Base-by-base conservation (phyloP, 2,329 filamentous ascomycete genomes). In the Lithohypha guttulata region DNA sequence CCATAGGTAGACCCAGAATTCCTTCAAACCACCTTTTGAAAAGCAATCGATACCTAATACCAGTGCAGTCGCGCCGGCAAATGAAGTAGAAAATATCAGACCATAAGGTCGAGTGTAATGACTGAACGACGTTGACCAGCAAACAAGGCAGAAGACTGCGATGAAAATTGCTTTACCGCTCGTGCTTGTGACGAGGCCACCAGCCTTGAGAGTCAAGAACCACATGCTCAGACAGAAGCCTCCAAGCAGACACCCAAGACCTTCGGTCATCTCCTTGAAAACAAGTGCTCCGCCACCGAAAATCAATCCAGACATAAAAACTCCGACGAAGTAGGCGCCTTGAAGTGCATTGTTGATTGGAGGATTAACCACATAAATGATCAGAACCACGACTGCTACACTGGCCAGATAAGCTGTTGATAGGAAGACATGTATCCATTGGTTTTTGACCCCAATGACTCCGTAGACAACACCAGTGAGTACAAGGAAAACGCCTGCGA, bases 1-100 rank as follows among this genome's bases (percentile, higher is more conserved):
- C 89, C 89, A 96, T 25, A 93, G 70, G 57, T 93, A 96, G 4
- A 84, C 72, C 89, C 89, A 96, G 51, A 95, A 95, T 58, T 96
- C 89, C 59, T 94, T 95, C 51, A 93, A 65, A 0, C 89, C 89
- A n/a, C 86, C 85, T 46, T 77, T 70, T 53, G 79, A 89, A 52
- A 89, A 93, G 59, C 85, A 93, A 57, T 96, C 89, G 42, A 96
- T 82, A 2, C 89, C 89, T 2, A 96, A 61, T 10, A 93, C 73
- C 1, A 81, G 69, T 2, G 75, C 75, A 0, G 85, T 94, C 3
- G 85, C 80, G 6, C 89, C 89, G 3, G 77, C 71, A 55, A 95
- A 93, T 0, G 87, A 75, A 9, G 85, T 85, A 33, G 75, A 75
- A 9, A 66, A 66, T 25, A 95, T 89, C 34, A 93, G 63, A 2